These are phyloP conservation scores for Groenewaldozyma sp. DNA, from an alignment of 1,139 yeast genomes.

Conservation along the genomic window DNA sequence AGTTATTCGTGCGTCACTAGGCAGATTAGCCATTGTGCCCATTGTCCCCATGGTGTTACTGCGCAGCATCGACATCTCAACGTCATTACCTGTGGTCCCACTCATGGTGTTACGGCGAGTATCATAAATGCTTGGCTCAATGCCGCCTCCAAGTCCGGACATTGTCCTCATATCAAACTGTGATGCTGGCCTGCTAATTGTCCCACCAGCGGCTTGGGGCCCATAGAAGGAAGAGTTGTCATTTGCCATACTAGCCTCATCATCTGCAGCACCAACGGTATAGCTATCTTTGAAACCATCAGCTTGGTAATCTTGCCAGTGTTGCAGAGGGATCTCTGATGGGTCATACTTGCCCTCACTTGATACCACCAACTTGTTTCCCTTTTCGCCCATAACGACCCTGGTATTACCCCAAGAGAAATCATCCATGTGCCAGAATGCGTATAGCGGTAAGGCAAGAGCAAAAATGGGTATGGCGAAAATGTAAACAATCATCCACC, in stretches of 20 bases:
- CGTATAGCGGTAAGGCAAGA: slow-evolving; percentile 32
- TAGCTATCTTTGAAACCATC: slow-evolving; percentile 24
- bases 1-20: slow-evolving; percentile 32
- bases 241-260: background rate
- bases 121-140: slow-evolving; percentile 1
- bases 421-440: slow-evolving; percentile 39
- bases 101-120: slow-evolving; percentile 6
- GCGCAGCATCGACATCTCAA: slow-evolving; percentile 20
- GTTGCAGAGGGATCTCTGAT: slow-evolving; percentile 31
- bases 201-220: background rate
- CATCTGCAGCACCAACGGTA: slow-evolving; percentile 12
- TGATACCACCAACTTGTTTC: slow-evolving; percentile 29
- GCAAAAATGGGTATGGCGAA: slow-evolving; percentile 34
- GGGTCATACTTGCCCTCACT: slow-evolving; percentile 35
- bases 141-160: background rate
- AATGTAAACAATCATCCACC: slow-evolving; percentile 36
- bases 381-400: slow-evolving; percentile 35
- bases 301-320: slow-evolving; percentile 34
- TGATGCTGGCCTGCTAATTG: background rate
- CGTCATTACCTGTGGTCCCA: slow-evolving; percentile 12
- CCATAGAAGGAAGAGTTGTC: background rate
- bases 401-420: slow-evolving; percentile 40
- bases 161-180: background rate
- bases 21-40: slow-evolving; percentile 13
- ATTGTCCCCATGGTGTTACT: background rate